Evolutionary conservation across 2,329 filamentous ascomycete species (phyloP).

Genomic region (Colletotrichum sp.): DNA sequence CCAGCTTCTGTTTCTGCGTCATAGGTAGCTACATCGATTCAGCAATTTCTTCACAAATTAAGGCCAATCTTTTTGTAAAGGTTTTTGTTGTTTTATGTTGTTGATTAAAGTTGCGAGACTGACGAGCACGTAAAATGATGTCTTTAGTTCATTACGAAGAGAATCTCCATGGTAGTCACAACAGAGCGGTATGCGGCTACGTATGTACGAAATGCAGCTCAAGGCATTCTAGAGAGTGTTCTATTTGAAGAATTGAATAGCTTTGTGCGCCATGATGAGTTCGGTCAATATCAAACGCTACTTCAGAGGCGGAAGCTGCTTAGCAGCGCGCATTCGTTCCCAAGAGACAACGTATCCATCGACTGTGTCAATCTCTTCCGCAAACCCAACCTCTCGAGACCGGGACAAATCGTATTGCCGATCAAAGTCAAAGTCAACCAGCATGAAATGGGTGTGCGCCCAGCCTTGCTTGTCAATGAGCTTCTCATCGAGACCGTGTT

Average conservation of each 20-base stretch:
- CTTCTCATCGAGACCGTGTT: constrained; percentile 6
- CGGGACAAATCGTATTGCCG: constrained; percentile 21
- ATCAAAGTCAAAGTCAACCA: constrained; percentile 24
- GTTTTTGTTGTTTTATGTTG: too few relatives aligned
- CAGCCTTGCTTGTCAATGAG: neutral
- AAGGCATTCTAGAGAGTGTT: neutral
- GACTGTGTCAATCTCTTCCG: constrained; percentile 17
- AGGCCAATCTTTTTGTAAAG: too few relatives aligned
- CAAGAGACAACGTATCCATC: constrained; percentile 9
- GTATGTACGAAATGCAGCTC: neutral
- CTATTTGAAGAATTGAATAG: neutral
- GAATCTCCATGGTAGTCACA: neutral
- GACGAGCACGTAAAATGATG: neutral
- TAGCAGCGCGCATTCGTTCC: constrained; percentile 21
- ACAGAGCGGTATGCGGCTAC: too few relatives aligned
- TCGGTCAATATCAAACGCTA: neutral
- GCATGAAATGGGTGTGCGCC: constrained; percentile 14
- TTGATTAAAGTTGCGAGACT: neutral
- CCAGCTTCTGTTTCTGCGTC: neutral
- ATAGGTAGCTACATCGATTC: neutral
- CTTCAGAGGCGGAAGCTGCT: constrained; percentile 7
- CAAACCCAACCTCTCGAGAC: constrained; percentile 16
- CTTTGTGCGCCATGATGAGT: accelerated
- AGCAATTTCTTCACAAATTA: accelerated
- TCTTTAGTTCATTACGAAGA: accelerated